Base-by-base conservation (phyloP, 805 yeast species). In the Phaffomyces antillensis region DNA sequence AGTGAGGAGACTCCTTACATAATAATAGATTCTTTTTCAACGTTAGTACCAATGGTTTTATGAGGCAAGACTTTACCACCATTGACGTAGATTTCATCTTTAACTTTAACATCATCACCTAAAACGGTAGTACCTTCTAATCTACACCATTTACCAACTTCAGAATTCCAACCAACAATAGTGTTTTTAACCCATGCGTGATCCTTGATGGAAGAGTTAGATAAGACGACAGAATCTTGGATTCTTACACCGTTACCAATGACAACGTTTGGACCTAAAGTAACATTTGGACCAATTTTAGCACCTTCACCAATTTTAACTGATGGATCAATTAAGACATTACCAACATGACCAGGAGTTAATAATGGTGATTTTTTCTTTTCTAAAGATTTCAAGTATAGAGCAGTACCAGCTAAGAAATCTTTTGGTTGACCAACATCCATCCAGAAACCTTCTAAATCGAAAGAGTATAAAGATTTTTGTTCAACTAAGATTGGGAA, bases 361-460 rank as follows among this genome's bases (percentile, higher is more conserved):
- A 90, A 80, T 56, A 72, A 65, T 59, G 77, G 77, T 52, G 96
- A 86, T 57, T 72, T 65, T 72, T 83, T 87, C 80, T 85, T 85
- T 60, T 91, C 69, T 64, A 89, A 73, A 45, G 98, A 83, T 66
- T 85, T 77, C 68, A 93, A 77, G 78, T 90, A 93, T 54, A 91
- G 75, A 59, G 89, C 81, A 61, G 97, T 87, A 70, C 99, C 99
- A 49, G 96, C 82, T 55, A 93, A 73, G 83, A 89, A 93, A 73
- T 93, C 99, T 81, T 91, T 93, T 79, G 99, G 99, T 77, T 93
- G 99, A 71, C 99, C 99, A 58, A 93, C 97, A 71, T 93, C 99
- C 99, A 93, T 93, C 99, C 99, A 93, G 86, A 82, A 93, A 56
- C 99, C 98, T 76, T 93, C 97, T 64, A 93, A 81, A 71, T 93